A percentile compares a stretch with the other conserved stretches of the same genome.
These are phyloP conservation scores for Psilocybe sp. DNA, from an alignment of 768 basidiomycete species.

Conservation along the genomic window DNA sequence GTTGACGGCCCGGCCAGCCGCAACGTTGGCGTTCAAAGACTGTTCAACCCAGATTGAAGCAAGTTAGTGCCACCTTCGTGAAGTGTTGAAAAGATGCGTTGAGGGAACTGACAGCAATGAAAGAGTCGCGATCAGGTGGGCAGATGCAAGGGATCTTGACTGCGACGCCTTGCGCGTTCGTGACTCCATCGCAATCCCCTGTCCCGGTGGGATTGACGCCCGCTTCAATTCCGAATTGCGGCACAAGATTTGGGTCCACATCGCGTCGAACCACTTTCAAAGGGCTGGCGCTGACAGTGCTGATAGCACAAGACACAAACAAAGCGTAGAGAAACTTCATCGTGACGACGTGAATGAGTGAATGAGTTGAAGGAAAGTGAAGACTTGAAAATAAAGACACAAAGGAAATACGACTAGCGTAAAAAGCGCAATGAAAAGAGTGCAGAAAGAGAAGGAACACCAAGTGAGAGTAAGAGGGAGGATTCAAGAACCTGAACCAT, in stretches of 20 bases:
- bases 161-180: constrained; percentile 50
- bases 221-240: constrained; percentile 52
- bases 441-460: no score
- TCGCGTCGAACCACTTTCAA: constrained; percentile 32
- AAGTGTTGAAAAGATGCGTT: no score
- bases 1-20: not conserved
- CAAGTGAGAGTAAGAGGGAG: no score
- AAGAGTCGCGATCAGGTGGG: constrained; percentile 53
- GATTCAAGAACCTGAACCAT: no score
- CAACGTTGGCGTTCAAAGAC: constrained; percentile 7
- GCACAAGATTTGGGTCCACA: constrained; percentile 43
- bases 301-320: constrained; percentile 25
- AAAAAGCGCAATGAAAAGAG: no score
- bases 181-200: constrained; percentile 62
- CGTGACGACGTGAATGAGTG: not conserved
- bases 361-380: not conserved
- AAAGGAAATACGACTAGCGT: no score
- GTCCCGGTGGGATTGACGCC: constrained; percentile 62
- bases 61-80: no score
- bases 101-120: constrained; percentile 41
- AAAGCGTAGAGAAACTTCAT: constrained; percentile 25
- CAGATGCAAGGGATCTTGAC: constrained; percentile 65
- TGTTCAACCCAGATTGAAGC: no score
- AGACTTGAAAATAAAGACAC: no score
- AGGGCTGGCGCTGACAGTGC: constrained; percentile 38